phyloP scores from a whole-genome alignment of 1,284 basidiomycete genomes.

The Kalmanozyma brasiliensis region DNA sequence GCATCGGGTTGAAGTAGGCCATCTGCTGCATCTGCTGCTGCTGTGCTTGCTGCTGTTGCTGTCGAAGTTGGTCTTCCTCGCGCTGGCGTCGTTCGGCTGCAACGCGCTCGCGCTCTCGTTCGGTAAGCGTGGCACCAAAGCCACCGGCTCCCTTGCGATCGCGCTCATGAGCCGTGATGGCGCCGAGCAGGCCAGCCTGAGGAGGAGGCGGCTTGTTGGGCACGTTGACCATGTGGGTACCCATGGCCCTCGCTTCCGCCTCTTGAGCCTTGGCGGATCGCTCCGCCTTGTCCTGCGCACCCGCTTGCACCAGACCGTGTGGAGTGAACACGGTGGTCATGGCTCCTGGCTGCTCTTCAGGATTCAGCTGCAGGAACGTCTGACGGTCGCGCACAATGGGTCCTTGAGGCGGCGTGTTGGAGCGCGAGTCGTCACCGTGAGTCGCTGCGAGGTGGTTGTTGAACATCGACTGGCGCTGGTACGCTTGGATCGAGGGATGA shows the following conservation, averaged over 20 bases:
- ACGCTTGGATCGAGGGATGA: conserved; percentile 40
- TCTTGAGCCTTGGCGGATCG: conserved; percentile 94
- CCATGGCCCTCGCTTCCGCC: conserved; percentile 86
- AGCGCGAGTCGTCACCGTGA: conserved; percentile 52
- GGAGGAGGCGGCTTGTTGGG: conserved; percentile 93
- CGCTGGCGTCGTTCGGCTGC: conserved; percentile 76
- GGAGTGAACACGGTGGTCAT: conserved; percentile 78
- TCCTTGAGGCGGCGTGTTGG: conserved; percentile 47
- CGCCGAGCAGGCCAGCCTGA: conserved; percentile 92
- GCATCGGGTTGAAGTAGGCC: conserved; percentile 56
- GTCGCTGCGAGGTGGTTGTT: conserved; percentile 51
- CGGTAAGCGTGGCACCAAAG: conserved; percentile 90
- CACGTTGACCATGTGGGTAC: conserved; percentile 90
- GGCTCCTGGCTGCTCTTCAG: conserved; percentile 61
- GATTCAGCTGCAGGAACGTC: conserved; percentile 62
- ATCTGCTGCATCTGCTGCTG: conserved; percentile 80
- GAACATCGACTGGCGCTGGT: conserved; percentile 56
- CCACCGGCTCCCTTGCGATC: conserved; percentile 94
- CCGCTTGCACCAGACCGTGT: conserved; percentile 91
- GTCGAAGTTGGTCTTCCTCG: conserved; percentile 88
- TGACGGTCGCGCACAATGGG: conserved; percentile 41
- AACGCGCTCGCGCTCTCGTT: conserved; percentile 87
- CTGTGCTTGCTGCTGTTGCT: conserved; percentile 83
- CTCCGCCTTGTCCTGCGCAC: conserved; percentile 93
- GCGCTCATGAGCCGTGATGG: conserved; percentile 92